Evolutionary conservation across 2,329 filamentous ascomycete species (phyloP).

Genomic region (Hymenoscyphus salicellus): DNA sequence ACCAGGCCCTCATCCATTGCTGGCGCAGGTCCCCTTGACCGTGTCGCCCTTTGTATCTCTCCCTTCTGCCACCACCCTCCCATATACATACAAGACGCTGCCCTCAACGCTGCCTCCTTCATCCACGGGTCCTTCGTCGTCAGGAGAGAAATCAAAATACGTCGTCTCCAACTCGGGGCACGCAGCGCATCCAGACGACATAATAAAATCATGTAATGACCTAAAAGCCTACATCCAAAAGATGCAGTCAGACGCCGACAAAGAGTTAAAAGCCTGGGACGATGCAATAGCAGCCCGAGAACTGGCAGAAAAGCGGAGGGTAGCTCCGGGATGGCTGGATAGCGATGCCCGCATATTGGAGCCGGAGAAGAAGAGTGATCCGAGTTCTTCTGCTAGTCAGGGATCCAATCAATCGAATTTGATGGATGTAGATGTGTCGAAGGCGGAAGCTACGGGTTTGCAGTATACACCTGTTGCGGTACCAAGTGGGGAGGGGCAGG

Average conservation of each 20-base stretch:
- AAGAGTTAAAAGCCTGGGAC: conserved; percentile 67
- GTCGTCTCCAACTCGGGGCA: conserved; percentile 75
- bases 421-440: conserved; percentile 36
- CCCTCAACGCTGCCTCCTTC: conserved; percentile 81
- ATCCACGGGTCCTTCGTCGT: conserved; percentile 49
- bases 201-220: conserved; percentile 75
- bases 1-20: conserved; percentile 74
- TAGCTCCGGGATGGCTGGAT: conserved; percentile 79
- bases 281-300: conserved; percentile 62
- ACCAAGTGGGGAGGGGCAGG: conserved; percentile 41
- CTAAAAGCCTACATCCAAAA: conserved; percentile 73
- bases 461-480: conserved; percentile 38
- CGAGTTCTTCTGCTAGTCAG: conserved; percentile 13
- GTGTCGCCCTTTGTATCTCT: conserved; percentile 93
- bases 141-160: conserved; percentile 61
- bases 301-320: conserved; percentile 72
- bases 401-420: conserved; percentile 22
- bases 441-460: conserved; percentile 32
- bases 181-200: conserved; percentile 81
- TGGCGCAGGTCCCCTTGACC: conserved; percentile 88
- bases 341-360: conserved; percentile 67
- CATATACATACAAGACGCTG: conserved; percentile 91
- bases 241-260: conserved; percentile 64
- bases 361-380: conserved; percentile 52
- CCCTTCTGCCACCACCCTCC: conserved; percentile 83